Percentiles rank a stretch among this genome's conserved stretches.
These are phyloP conservation scores for Millerozyma miso DNA, from an alignment of 805 yeast genomes.

Conservation along the genomic window DNA sequence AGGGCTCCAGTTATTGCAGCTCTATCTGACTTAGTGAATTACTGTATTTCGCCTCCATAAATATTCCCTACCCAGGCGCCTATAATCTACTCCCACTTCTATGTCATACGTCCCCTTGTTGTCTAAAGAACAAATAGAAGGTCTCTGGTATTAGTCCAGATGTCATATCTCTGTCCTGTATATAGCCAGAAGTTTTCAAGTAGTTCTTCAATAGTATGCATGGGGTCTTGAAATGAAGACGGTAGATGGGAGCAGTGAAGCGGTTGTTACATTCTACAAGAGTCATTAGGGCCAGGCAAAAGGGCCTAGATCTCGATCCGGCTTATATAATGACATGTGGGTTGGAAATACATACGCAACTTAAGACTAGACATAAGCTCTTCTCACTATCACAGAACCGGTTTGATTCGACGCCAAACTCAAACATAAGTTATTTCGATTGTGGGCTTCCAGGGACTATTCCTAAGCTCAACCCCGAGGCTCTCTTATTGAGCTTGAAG, in stretches of 20 bases:
- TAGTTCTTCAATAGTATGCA: neutral
- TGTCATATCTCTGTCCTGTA: too few species aligned
- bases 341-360: conserved; percentile 88
- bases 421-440: conserved; percentile 73
- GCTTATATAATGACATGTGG: conserved; percentile 64
- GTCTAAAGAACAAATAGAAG: too few species aligned
- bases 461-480: conserved; percentile 75
- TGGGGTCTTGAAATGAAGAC: neutral
- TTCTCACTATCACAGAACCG: conserved; percentile 56
- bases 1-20: too few species aligned
- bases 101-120: too few species aligned
- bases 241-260: conserved; percentile 2
- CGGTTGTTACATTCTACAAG: conserved; percentile 5
- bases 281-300: neutral
- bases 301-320: conserved; percentile 13
- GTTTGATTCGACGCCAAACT: conserved; percentile 57
- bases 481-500: conserved; percentile 62
- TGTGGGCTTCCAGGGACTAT: conserved; percentile 90
- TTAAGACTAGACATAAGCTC: conserved; percentile 67
- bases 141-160: too few species aligned
- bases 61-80: too few species aligned
- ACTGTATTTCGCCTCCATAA: too few species aligned
- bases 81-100: too few species aligned
- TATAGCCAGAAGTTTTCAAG: neutral
- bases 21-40: too few species aligned